phyloP scores from a whole-genome alignment of 306 rosid genomes.

The Malus fusca region DNA sequence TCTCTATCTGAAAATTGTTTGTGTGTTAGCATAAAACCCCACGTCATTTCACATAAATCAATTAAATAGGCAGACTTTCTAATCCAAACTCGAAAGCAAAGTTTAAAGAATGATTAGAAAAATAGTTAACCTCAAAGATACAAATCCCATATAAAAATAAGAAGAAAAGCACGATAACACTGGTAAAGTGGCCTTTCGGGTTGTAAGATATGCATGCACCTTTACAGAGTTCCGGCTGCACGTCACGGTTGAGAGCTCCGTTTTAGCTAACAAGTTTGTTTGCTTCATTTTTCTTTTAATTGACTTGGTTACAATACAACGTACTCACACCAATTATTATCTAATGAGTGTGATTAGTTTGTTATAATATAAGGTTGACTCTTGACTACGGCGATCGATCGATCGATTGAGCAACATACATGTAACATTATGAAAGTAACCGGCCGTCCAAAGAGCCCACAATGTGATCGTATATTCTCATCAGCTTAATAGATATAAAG shows the following conservation, averaged over 20 bases:
- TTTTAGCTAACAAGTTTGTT: slow-evolving; percentile 31
- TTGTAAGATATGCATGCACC: slow-evolving; percentile 20
- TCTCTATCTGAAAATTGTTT: background rate
- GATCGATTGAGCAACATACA: background rate
- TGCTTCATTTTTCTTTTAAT: background rate
- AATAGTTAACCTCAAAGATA: background rate
- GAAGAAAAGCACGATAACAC: background rate
- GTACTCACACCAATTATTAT: background rate
- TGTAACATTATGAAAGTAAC: slow-evolving; percentile 24
- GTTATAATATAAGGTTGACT: slow-evolving; percentile 22
- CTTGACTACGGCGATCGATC: background rate
- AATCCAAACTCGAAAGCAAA: background rate
- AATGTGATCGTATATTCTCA: slow-evolving; percentile 9
- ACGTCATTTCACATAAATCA: background rate
- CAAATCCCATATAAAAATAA: background rate
- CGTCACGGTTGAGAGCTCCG: slow-evolving; percentile 40
- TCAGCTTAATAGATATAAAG: slow-evolving; percentile 1
- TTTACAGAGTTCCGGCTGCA: slow-evolving; percentile 15
- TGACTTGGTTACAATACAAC: slow-evolving; percentile 7
- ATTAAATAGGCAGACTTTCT: background rate
- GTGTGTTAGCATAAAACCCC: background rate
- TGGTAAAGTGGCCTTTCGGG: background rate
- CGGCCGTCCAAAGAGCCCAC: slow-evolving; percentile 41
- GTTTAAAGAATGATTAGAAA: background rate
- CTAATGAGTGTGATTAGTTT: background rate